These are phyloP conservation scores for Fusarium redolens DNA, from an alignment of 2,329 filamentous ascomycete genomes.

Conservation along the genomic window DNA sequence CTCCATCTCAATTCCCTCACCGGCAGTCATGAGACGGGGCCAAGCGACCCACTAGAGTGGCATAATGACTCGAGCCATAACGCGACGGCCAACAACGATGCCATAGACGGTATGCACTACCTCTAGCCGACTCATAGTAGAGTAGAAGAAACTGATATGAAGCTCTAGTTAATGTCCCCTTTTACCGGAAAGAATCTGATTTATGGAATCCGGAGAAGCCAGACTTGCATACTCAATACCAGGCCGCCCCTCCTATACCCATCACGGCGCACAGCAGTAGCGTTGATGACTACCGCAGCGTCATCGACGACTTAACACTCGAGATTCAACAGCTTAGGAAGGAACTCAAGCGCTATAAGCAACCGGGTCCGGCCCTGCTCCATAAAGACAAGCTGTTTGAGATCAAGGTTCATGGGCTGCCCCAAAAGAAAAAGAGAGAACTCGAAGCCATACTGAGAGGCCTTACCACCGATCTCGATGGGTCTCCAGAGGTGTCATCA, in stretches of 20 bases:
- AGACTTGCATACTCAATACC: constrained; percentile 35
- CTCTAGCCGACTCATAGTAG: not conserved
- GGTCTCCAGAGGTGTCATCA: too few species aligned
- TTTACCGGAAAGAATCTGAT: constrained; percentile 64
- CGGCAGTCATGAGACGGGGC: not conserved
- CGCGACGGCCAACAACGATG: not conserved
- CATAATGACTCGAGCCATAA: not conserved
- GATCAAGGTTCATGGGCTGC: constrained; percentile 80
- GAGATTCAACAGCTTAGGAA: constrained; percentile 84
- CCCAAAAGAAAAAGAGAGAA: too few species aligned
- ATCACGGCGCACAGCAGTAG: constrained; percentile 65
- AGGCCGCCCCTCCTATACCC: constrained; percentile 45
- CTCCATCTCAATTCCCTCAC: not conserved
- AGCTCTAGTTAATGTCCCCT: constrained; percentile 62
- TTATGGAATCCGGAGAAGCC: constrained; percentile 60
- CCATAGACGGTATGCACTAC: not conserved
- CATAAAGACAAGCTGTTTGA: constrained; percentile 85
- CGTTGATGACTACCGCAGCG: constrained; percentile 79
- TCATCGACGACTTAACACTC: constrained; percentile 89
- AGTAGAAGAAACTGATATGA: not conserved
- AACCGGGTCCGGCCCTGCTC: constrained; percentile 72
- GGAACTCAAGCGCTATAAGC: constrained; percentile 77
- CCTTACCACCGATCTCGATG: too few species aligned
- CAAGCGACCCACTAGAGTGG: not conserved
- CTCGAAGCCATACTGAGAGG: too few species aligned